A percentile compares a stretch with the other conserved stretches of the same genome.
phyloP scores from a whole-genome alignment of 2,329 filamentous ascomycete genomes.

The Cryphonectria radicalis region DNA sequence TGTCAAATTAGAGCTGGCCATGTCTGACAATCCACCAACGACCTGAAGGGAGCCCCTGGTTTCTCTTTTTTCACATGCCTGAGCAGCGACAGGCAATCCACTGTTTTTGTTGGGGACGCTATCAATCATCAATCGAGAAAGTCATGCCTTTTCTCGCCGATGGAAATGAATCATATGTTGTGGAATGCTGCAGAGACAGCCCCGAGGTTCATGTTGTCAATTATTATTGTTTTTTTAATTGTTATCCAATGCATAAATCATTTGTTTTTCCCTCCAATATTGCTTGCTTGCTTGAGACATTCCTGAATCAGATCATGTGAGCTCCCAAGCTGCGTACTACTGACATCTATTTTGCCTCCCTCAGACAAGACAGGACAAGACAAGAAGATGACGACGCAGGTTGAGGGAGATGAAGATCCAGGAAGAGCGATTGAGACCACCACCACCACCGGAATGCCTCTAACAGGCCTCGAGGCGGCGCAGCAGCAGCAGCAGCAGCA shows the following conservation, averaged over 20 bases:
- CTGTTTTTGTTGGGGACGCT: not conserved
- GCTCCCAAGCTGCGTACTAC: not conserved
- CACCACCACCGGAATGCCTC: not conserved
- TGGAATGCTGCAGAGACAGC: not conserved
- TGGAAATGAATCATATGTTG: not conserved
- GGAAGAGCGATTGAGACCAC: not conserved
- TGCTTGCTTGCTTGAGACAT: not conserved
- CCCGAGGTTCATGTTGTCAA: not conserved
- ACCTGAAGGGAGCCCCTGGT: not conserved
- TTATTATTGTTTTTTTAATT: not conserved
- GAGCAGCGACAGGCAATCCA: not conserved
- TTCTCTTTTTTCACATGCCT: not conserved
- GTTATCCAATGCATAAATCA: not conserved
- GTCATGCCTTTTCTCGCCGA: not conserved
- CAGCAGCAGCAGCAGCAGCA: not conserved
- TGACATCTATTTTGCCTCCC: not conserved
- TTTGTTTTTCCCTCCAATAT: not conserved
- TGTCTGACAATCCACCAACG: not conserved
- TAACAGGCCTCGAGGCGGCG: conserved; percentile 14
- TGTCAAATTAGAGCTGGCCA: not conserved
- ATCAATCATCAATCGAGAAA: not conserved
- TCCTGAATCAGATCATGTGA: not conserved
- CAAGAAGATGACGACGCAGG: conserved; percentile 1
- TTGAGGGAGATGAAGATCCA: not conserved
- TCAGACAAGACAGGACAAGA: no score